Evolutionary conservation across 2,329 filamentous ascomycete species (phyloP).

Genomic region (Tympanopsis confertula): DNA sequence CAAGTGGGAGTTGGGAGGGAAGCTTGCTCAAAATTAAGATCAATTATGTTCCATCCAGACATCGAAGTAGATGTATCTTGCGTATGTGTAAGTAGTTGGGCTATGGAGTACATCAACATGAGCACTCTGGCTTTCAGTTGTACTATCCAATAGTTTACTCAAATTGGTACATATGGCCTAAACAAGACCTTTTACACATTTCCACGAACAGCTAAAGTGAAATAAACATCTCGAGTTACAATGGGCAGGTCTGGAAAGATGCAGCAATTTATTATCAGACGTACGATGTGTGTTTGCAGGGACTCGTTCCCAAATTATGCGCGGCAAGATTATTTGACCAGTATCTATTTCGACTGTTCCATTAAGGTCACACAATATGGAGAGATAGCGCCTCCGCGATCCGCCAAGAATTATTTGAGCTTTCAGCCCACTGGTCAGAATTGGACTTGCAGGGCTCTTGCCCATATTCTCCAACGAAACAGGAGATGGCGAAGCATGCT

Average conservation of each 20-base stretch:
- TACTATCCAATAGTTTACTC: no score
- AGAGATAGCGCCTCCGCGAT: conserved; percentile 12
- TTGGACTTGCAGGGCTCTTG: conserved; percentile 12
- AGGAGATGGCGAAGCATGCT: conserved; percentile 11
- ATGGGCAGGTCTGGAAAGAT: conserved; percentile 9
- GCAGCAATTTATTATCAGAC: conserved; percentile 14
- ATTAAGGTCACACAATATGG: conserved; percentile 16
- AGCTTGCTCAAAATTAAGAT: no score
- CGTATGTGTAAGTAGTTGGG: no score
- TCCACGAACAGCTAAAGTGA: background rate
- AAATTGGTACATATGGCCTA: no score
- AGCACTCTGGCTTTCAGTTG: no score
- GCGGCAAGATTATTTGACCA: conserved; percentile 13
- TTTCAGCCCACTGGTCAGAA: conserved; percentile 12
- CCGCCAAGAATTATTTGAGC: conserved; percentile 17
- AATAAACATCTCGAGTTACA: background rate
- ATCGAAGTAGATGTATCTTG: no score
- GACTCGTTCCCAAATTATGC: conserved; percentile 11
- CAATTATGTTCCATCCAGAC: no score
- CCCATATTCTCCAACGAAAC: conserved; percentile 11
- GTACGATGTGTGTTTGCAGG: conserved; percentile 13
- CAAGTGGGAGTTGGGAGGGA: no score
- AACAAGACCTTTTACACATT: no score
- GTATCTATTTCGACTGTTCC: conserved; percentile 16
- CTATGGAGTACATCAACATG: no score